Conservation (phyloP, 495 filamentous ascomycete genomes). For the Peziza echinospora region DNA sequence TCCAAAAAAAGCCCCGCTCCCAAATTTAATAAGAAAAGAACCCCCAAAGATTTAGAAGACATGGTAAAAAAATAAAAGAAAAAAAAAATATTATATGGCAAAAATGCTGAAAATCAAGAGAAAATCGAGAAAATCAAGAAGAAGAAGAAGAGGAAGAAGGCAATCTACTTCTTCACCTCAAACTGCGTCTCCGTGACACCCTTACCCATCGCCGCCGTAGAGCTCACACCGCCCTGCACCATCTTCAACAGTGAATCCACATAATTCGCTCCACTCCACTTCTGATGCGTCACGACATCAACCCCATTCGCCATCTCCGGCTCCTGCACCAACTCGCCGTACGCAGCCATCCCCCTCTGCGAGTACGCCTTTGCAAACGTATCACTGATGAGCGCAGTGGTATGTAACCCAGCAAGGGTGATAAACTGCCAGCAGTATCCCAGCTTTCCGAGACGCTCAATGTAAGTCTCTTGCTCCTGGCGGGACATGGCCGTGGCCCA, state of each 20-base stretch:
- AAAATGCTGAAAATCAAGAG: no score
- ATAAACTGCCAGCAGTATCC: constrained; percentile 99
- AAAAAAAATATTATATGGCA: no score
- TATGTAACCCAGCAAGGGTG: constrained; percentile 93
- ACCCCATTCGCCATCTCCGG: constrained; percentile 79
- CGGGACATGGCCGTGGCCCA: constrained; percentile 95
- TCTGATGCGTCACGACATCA: constrained; percentile 96
- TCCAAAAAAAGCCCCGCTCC: no score
- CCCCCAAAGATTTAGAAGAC: no score
- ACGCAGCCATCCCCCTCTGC: constrained; percentile 77
- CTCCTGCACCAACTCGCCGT: constrained; percentile 91
- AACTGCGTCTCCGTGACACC: constrained; percentile 98
- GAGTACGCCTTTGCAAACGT: constrained; percentile 68
- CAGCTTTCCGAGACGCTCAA: constrained; percentile 60
- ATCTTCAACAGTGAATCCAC: constrained; percentile 89
- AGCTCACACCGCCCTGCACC: constrained; percentile 82
- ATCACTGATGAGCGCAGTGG: constrained; percentile 73
- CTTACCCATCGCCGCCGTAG: constrained; percentile 86
- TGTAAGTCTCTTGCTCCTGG: constrained; percentile 91
- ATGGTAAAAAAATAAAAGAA: no score
- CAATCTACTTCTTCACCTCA: no score
- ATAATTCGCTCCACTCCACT: constrained; percentile 91
- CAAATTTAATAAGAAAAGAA: no score
- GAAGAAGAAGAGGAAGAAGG: no score
- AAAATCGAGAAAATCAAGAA: no score